A percentile compares a stretch with the other conserved stretches of the same genome.
These are phyloP conservation scores for Tylopilus sp. DNA, from an alignment of 768 basidiomycete species.

Conservation along the genomic window DNA sequence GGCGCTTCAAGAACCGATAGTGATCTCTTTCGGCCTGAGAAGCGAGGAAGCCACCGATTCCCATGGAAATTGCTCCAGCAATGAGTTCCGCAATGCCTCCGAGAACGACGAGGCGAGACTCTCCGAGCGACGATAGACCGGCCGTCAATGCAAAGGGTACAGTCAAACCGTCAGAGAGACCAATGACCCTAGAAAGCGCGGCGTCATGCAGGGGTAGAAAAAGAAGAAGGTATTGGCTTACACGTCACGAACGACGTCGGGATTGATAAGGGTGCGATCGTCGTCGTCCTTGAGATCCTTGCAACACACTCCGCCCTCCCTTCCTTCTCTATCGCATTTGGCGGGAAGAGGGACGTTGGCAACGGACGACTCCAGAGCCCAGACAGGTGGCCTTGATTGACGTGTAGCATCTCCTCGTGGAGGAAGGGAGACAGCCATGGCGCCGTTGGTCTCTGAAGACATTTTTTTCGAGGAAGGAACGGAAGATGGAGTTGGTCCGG, in stretches of 20 bases:
- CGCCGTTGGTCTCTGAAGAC: constrained; percentile 14
- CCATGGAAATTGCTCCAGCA: constrained; percentile 97
- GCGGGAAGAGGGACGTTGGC: constrained; percentile 46
- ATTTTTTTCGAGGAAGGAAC: constrained; percentile 11
- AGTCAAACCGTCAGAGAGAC: constrained; percentile 86
- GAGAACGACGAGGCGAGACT: constrained; percentile 84
- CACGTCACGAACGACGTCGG: constrained; percentile 89
- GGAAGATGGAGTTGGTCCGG: background rate
- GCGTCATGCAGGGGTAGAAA: background rate
- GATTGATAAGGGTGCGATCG: constrained; percentile 78
- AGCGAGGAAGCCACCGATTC: constrained; percentile 95
- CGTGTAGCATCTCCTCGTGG: constrained; percentile 5
- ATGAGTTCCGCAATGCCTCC: constrained; percentile 96
- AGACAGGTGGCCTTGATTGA: constrained; percentile 52
- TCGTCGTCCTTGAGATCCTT: constrained; percentile 81
- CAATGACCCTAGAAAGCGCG: constrained; percentile 60
- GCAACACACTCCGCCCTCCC: constrained; percentile 74
- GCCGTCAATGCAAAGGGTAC: constrained; percentile 91
- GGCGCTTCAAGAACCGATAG: constrained; percentile 74
- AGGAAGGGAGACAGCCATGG: constrained; percentile 22
- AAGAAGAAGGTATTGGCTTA: constrained; percentile 36
- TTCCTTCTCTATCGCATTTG: constrained; percentile 55
- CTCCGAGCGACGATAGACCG: constrained; percentile 84
- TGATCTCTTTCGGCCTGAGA: constrained; percentile 97
- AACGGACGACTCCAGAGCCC: constrained; percentile 53